Percentiles rank a stretch among this genome's conserved stretches.
These are phyloP conservation scores for Podaxis carcinomalis DNA, from an alignment of 768 basidiomycete genomes.

Conservation along the genomic window DNA sequence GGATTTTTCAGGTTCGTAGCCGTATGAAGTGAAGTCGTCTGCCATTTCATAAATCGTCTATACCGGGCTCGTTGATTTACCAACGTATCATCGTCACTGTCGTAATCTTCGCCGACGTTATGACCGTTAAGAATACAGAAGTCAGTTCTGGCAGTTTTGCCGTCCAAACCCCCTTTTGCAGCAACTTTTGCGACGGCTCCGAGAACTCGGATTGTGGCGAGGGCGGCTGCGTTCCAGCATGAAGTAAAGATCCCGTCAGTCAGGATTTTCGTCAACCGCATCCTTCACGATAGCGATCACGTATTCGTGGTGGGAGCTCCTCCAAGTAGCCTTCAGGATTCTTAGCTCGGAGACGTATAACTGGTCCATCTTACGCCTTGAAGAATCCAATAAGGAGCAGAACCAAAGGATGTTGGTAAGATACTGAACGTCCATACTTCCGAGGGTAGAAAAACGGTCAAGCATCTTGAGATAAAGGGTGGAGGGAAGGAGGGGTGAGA, in stretches of 20 bases:
- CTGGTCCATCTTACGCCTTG: neutral
- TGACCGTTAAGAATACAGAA: neutral
- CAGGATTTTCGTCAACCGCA: neutral
- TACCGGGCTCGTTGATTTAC: neutral
- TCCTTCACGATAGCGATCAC: neutral
- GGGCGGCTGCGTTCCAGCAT: conserved; percentile 1
- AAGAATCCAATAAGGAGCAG: neutral
- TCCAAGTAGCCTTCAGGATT: neutral
- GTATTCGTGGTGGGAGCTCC: conserved; percentile 4
- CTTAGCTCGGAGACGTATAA: conserved; percentile 3
- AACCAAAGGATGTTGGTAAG: conserved; percentile 4
- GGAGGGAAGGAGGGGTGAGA: neutral
- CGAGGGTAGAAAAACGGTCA: neutral
- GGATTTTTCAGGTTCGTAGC: neutral
- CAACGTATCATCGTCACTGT: neutral
- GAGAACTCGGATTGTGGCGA: neutral
- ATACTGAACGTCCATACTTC: conserved; percentile 1
- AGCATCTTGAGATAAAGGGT: neutral
- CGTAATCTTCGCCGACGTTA: neutral
- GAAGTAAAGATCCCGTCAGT: neutral
- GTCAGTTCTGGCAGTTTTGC: neutral
- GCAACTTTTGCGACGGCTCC: neutral
- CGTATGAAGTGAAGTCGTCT: neutral
- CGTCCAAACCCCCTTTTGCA: neutral
- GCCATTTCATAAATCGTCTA: neutral